A percentile compares a stretch with the other conserved stretches of the same genome.
These are phyloP conservation scores for Arabis hirsuta DNA, from an alignment of 345 rosid species.

Conservation along the genomic window DNA sequence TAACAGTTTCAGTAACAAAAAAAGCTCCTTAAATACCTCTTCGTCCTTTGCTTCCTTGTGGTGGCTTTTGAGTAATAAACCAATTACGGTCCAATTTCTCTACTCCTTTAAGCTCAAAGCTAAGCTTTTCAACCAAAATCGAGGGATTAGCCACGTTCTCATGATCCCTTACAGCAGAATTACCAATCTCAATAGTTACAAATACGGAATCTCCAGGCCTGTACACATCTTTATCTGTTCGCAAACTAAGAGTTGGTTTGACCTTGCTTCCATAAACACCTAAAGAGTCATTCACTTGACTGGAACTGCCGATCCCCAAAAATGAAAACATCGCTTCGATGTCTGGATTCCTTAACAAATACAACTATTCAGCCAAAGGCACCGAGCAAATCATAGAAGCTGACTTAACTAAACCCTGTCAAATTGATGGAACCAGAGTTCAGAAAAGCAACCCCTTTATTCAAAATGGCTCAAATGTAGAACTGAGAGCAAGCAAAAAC, in stretches of 20 bases:
- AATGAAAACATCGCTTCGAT: constrained; percentile 45
- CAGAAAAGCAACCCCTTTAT: background rate
- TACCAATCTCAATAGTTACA: constrained; percentile 68
- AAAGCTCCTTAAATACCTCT: constrained; percentile 56
- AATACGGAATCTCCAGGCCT: constrained; percentile 82
- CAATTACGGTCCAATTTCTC: constrained; percentile 84
- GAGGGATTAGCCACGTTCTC: constrained; percentile 44
- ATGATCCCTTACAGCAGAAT: constrained; percentile 41
- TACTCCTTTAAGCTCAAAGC: constrained; percentile 83
- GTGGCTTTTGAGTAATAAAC: constrained; percentile 74
- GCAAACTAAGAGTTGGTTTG: constrained; percentile 58
- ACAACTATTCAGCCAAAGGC: constrained; percentile 17
- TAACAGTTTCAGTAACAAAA: constrained; percentile 22
- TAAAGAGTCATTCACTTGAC: constrained; percentile 39
- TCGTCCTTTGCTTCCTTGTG: constrained; percentile 63
- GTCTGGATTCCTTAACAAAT: constrained; percentile 4
- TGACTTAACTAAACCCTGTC: constrained; percentile 23
- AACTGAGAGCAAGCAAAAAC: constrained; percentile 5
- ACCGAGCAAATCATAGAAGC: constrained; percentile 35
- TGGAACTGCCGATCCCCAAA: constrained; percentile 44
- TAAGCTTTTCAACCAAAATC: constrained; percentile 71
- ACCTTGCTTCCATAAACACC: constrained; percentile 42
- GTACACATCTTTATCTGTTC: constrained; percentile 76
- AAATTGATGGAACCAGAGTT: constrained; percentile 17
- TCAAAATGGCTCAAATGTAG: background rate